These are phyloP conservation scores for Remersonia thermophila DNA, from an alignment of 2,329 filamentous ascomycete species.

Conservation along the genomic window DNA sequence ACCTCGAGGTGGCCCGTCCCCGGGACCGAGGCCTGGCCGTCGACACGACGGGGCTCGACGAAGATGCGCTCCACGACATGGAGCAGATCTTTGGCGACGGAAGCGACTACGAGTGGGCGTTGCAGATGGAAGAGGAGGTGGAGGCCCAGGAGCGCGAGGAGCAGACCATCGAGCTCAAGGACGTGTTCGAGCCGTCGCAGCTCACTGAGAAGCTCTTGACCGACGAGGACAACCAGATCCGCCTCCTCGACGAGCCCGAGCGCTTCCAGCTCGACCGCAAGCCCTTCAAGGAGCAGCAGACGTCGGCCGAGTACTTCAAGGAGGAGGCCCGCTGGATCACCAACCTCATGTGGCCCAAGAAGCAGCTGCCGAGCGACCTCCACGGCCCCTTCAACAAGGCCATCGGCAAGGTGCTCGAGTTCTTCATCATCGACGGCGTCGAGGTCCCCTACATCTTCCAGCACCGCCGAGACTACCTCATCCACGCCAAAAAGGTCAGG, in stretches of 20 bases:
- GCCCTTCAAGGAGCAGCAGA: slow-evolving; percentile 69
- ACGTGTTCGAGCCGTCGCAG: slow-evolving; percentile 95
- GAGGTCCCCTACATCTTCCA: slow-evolving; percentile 98
- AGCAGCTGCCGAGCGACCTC: slow-evolving; percentile 59
- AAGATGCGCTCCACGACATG: slow-evolving; percentile 91
- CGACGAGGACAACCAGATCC: slow-evolving; percentile 86
- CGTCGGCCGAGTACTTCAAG: slow-evolving; percentile 73
- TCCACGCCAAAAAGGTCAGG: slow-evolving; percentile 65
- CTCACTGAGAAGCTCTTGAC: slow-evolving; percentile 89
- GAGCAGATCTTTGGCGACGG: slow-evolving; percentile 91
- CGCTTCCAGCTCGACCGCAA: slow-evolving; percentile 87
- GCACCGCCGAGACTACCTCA: slow-evolving; percentile 94
- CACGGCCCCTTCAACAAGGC: slow-evolving; percentile 76
- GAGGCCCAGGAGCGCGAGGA: slow-evolving; percentile 69
- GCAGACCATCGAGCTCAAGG: slow-evolving; percentile 82
- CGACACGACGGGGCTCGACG: slow-evolving; percentile 75
- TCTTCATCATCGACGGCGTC: slow-evolving; percentile 86
- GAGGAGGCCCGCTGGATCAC: slow-evolving; percentile 92
- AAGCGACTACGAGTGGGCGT: slow-evolving; percentile 88
- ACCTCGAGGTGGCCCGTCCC: slow-evolving; percentile 77
- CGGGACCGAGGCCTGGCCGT: slow-evolving; percentile 56
- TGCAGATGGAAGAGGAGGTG: slow-evolving; percentile 78
- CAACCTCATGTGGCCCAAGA: slow-evolving; percentile 79
- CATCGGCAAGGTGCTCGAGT: slow-evolving; percentile 84
- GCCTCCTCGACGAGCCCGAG: slow-evolving; percentile 80